Evolutionary conservation across 495 filamentous ascomycete genomes (phyloP).

Genomic region (Rhypophila decipiens): DNA sequence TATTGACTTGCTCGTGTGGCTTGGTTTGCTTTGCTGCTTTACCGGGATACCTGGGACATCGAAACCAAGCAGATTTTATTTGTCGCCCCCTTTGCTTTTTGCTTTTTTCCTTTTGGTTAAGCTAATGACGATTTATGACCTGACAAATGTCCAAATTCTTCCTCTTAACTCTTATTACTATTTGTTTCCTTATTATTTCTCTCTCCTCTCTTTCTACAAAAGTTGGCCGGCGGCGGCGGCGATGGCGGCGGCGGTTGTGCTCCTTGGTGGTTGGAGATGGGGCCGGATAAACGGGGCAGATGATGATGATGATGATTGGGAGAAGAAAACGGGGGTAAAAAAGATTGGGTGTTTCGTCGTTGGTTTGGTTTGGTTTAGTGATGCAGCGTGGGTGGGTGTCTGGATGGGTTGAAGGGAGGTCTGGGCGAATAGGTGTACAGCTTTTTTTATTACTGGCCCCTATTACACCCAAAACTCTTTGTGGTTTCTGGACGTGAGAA

Average conservation of each 20-base stretch:
- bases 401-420: not conserved
- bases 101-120: conserved; percentile 11
- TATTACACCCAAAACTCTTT: too few relatives aligned
- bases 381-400: not conserved
- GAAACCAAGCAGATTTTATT: conserved; percentile 6
- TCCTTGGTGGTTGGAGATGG: conserved; percentile 8
- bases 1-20: too few relatives aligned
- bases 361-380: conserved; percentile 1
- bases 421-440: not conserved
- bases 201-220: conserved; percentile 30
- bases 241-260: conserved; percentile 3
- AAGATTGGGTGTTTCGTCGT: not conserved
- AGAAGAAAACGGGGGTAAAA: conserved; percentile 2
- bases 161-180: too few relatives aligned
- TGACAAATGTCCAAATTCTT: conserved; percentile 6
- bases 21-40: not conserved
- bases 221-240: conserved; percentile 5
- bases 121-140: conserved; percentile 31
- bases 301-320: too few relatives aligned
- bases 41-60: not conserved
- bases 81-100: conserved; percentile 1
- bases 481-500: too few relatives aligned
- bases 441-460: not conserved
- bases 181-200: not conserved
- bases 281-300: conserved; percentile 34